Conservation (phyloP, 1,139 yeast genomes). For the Hanseniaspora gamundiae region DNA sequence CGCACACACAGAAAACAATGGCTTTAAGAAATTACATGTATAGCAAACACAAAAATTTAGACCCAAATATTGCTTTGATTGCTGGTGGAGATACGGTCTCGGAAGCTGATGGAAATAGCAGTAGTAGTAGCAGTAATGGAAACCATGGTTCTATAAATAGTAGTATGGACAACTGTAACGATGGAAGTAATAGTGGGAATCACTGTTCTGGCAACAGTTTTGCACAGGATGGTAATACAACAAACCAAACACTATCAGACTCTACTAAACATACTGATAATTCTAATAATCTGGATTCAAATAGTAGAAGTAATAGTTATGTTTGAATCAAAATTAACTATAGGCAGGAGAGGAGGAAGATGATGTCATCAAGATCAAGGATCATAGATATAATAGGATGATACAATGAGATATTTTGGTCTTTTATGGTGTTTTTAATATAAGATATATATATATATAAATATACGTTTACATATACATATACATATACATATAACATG, state of each 20-base stretch:
- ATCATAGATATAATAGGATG: no score
- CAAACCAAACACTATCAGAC: no score
- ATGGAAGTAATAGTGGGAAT: background rate
- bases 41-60: conserved; percentile 27
- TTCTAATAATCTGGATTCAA: background rate
- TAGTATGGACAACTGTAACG: background rate
- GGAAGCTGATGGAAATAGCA: background rate
- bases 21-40: conserved; percentile 37
- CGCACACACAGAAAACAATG: conserved; percentile 19
- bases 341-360: no score
- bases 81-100: background rate
- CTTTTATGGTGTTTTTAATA: background rate
- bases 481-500: background rate
- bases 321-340: no score
- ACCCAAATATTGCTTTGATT: conserved; percentile 9
- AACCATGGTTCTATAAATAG: background rate
- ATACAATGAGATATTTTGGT: background rate
- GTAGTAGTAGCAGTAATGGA: background rate
- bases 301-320: conserved; percentile 1
- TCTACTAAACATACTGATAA: background rate
- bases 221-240: background rate
- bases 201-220: background rate
- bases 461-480: background rate
- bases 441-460: background rate
- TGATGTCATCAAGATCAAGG: no score